phyloP scores from a whole-genome alignment of 2,329 filamentous ascomycete genomes.

The Ophiostoma himal-ulmi region DNA sequence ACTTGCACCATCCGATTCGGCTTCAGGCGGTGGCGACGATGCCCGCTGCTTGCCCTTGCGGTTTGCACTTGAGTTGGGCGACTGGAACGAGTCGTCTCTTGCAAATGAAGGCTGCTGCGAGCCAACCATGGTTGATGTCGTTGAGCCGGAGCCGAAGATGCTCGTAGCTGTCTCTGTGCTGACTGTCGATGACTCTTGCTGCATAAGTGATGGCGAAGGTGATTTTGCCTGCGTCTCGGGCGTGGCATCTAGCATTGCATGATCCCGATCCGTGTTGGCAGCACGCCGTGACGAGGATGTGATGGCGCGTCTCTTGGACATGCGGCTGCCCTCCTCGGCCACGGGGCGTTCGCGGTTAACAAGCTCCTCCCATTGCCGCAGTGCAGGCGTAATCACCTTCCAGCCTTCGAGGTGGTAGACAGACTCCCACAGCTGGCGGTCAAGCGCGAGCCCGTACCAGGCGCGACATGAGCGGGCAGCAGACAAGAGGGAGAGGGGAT shows the following conservation, averaged over 20 bases:
- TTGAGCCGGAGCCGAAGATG: conserved; percentile 13
- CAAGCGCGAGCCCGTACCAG: conserved; percentile 76
- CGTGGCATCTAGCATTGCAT: conserved; percentile 36
- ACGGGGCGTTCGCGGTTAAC: conserved; percentile 42
- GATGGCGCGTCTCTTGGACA: conserved; percentile 51
- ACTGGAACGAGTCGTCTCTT: background rate
- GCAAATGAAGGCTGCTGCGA: conserved; percentile 12
- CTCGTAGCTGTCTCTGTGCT: background rate
- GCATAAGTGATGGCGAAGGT: background rate
- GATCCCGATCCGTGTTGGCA: conserved; percentile 43
- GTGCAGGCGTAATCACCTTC: conserved; percentile 62
- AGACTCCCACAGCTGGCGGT: conserved; percentile 79
- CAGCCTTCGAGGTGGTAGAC: conserved; percentile 84
- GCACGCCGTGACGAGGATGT: conserved; percentile 33
- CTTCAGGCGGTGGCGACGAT: conserved; percentile 16
- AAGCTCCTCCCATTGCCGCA: conserved; percentile 59
- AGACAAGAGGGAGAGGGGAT: conserved; percentile 70
- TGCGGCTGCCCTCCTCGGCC: conserved; percentile 43
- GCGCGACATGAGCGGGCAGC: conserved; percentile 72
- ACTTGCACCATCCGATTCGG: background rate
- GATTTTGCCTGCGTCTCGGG: background rate
- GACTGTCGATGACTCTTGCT: background rate
- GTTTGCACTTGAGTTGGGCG: background rate
- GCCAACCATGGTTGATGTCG: background rate
- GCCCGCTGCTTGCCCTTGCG: conserved; percentile 37